These are phyloP conservation scores for Chamaecyparis obtusa DNA, from an alignment of 75 land plant genomes.

Conservation along the genomic window DNA sequence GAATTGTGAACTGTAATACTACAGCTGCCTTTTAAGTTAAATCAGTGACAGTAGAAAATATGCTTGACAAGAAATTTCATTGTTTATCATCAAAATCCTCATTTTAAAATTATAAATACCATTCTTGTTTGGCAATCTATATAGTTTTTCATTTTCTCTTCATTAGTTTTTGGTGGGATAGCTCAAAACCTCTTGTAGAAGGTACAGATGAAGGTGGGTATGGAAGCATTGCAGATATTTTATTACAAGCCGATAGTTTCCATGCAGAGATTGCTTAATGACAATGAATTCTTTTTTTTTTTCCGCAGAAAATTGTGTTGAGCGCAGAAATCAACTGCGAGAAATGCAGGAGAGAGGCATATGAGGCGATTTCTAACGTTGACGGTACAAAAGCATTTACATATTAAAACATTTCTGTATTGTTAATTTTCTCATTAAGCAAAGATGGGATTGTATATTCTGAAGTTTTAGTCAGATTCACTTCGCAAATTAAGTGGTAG, in stretches of 20 bases:
- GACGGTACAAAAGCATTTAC: background rate
- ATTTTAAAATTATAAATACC: background rate
- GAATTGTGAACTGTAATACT: too few species aligned
- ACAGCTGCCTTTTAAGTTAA: background rate
- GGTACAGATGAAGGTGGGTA: background rate
- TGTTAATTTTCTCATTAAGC: background rate
- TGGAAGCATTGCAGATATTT: background rate
- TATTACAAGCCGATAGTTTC: background rate
- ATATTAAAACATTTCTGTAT: background rate
- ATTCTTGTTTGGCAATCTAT: background rate
- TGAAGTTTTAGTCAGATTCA: background rate
- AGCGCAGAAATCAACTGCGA: background rate
- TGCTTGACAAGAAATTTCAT: background rate
- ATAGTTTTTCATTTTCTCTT: background rate
- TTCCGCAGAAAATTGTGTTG: slow-evolving; percentile 1
- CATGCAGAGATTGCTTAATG: background rate
- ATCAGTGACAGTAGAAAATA: background rate
- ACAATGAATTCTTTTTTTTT: background rate
- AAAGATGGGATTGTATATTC: background rate
- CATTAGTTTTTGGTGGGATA: background rate
- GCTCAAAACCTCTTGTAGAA: background rate
- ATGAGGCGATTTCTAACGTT: background rate
- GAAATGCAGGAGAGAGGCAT: background rate
- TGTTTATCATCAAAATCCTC: background rate
- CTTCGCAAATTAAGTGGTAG: too few species aligned